A percentile compares a stretch with the other conserved stretches of the same genome.
phyloP scores from a whole-genome alignment of 106 monocot species.

The Phalaenopsis aphrodite region DNA sequence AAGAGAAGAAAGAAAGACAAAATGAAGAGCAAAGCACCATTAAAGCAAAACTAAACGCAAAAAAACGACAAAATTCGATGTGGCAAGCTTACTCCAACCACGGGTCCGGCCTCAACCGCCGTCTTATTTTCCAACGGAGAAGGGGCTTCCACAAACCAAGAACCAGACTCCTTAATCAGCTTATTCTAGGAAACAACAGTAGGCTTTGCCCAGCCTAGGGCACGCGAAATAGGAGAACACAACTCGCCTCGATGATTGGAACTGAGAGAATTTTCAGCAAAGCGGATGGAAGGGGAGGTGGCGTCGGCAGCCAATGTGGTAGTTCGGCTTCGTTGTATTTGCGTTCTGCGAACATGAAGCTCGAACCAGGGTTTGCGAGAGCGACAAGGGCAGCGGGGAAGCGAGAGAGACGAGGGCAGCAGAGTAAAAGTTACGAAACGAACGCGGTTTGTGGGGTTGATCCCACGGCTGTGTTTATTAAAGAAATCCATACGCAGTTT shows the following conservation, averaged over 20 bases:
- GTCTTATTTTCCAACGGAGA: neutral
- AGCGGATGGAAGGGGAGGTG: neutral
- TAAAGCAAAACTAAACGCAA: neutral
- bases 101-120: slow-evolving; percentile 8
- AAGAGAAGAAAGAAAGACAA: neutral
- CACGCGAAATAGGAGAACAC: neutral
- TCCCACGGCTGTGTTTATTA: too few relatives aligned
- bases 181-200: slow-evolving; percentile 99
- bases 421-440: too few relatives aligned
- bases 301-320: neutral
- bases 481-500: too few relatives aligned
- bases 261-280: neutral
- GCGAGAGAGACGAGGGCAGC: too few relatives aligned
- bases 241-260: neutral
- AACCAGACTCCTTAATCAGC: slow-evolving; percentile 49
- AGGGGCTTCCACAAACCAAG: neutral
- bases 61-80: neutral
- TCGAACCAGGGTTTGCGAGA: too few relatives aligned
- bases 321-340: too few relatives aligned
- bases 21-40: neutral
- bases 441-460: too few relatives aligned
- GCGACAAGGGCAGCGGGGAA: too few relatives aligned
- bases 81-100: neutral
- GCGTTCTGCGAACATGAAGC: too few relatives aligned
- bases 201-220: slow-evolving; percentile 20